Evolutionary conservation across 768 basidiomycete species (phyloP), one percentile per base, ranked within the genome.

Genomic region (Mycena polygramma): DNA sequence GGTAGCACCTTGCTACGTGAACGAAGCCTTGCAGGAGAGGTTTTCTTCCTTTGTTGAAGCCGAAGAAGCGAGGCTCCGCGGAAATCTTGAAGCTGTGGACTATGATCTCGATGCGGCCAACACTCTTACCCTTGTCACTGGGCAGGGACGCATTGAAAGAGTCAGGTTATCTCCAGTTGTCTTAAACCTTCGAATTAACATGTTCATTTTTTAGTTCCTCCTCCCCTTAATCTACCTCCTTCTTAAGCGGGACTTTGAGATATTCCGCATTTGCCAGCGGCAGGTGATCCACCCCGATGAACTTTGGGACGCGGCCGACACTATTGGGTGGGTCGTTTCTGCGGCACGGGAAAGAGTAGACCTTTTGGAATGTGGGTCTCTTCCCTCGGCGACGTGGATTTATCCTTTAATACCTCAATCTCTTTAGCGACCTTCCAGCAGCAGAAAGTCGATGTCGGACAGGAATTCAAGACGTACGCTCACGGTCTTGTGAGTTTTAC

Each of bases 181-280:
- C 39, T 11, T 20, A 22, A n/a, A 36, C 49, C 8, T 4, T 9
- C 19, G 30, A 19, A 22, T n/a, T 57, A 26, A 66, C 43, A 6
- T 30, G 30, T 6, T 9, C 11, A 2, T 37, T 43, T 15, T 52
- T 68, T 11, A 63, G 82, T 79, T 78, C 63, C 53, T 82, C 19
- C 72, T 83, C 15, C 81, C 83, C 0, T 35, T 84, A 11, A 66
- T 84, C 2, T 81, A 80, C 62, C 75, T 84, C 1, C 68, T 83
- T 0, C 66, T 83, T 22, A 74, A 78, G 52, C 79, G 77, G 36
- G 80, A 83, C 74, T 69, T 81, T 36, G 74, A 80, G 57, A 78
- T 81, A 7, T 78, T 84, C 59, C 71, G 77, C 8, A 63, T 81
- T 15, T 76, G 76, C 20, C 73, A 73, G 19, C 79, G 57, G 30